Conservation (phyloP, 768 basidiomycete species). For the Krasilnikovozyma curviuscula region DNA sequence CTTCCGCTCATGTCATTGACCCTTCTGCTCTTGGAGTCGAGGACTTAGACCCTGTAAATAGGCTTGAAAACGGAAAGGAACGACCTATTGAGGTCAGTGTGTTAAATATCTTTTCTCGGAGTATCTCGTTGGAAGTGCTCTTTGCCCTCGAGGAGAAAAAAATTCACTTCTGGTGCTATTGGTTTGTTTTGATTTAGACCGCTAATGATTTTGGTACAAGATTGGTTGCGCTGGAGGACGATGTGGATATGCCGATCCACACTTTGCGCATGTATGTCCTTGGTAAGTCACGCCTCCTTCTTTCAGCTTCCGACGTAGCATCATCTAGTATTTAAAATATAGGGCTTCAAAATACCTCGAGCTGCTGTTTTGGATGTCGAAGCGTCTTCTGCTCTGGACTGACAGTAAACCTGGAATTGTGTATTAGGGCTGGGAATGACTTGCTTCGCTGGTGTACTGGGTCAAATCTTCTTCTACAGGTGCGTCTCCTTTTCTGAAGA, state of each 20-base stretch:
- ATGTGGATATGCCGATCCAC: slow-evolving; percentile 11
- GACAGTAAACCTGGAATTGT: neutral
- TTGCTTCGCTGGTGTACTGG: slow-evolving; percentile 19
- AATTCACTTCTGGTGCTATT: neutral
- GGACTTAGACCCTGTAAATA: neutral
- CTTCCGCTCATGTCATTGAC: neutral
- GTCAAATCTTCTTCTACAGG: slow-evolving; percentile 3
- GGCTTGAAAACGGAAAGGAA: neutral
- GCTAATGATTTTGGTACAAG: neutral
- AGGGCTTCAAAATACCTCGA: too few relatives aligned
- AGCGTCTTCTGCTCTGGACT: neutral
- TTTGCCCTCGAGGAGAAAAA: neutral
- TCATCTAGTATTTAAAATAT: too few relatives aligned
- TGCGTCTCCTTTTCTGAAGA: neutral
- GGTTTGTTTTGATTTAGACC: neutral
- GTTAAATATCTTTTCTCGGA: neutral
- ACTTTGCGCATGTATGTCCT: slow-evolving; percentile 22
- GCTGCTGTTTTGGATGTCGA: too few relatives aligned
- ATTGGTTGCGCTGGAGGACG: slow-evolving; percentile 12
- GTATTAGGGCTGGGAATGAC: slow-evolving; percentile 17
- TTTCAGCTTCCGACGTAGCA: too few relatives aligned
- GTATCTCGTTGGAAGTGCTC: neutral
- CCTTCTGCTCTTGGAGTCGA: neutral
- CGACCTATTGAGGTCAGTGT: slow-evolving; percentile 3
- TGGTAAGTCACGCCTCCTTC: neutral